A percentile compares a stretch with the other conserved stretches of the same genome.
These are phyloP conservation scores for Nadsonia fulvescens DNA, from an alignment of 805 yeast species.

Conservation along the genomic window DNA sequence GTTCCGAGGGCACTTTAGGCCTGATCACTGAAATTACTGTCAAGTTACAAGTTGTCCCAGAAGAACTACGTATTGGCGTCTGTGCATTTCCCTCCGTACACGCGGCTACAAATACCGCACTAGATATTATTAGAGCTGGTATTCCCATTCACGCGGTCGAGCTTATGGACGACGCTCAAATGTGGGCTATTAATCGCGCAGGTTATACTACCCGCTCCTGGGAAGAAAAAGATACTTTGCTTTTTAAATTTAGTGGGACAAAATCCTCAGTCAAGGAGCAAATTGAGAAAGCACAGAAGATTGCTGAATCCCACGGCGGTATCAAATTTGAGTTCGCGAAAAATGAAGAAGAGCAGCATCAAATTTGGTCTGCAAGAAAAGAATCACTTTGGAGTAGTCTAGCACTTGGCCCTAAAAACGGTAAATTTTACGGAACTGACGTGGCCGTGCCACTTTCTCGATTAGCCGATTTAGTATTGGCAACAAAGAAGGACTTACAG, in stretches of 20 bases:
- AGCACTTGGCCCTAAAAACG: slow-evolving; percentile 42
- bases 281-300: slow-evolving; percentile 27
- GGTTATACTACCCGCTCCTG: slow-evolving; percentile 35
- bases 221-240: slow-evolving; percentile 41
- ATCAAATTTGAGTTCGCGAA: slow-evolving; percentile 43
- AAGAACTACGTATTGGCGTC: slow-evolving; percentile 46
- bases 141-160: slow-evolving; percentile 60
- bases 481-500: slow-evolving; percentile 41
- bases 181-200: slow-evolving; percentile 43
- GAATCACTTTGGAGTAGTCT: slow-evolving; percentile 47
- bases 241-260: slow-evolving; percentile 47
- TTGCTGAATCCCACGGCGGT: slow-evolving; percentile 38
- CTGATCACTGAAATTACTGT: slow-evolving; percentile 63
- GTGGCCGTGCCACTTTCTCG: slow-evolving; percentile 67
- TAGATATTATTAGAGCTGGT: slow-evolving; percentile 42
- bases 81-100: slow-evolving; percentile 48
- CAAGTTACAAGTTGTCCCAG: slow-evolving; percentile 48
- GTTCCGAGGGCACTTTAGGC: slow-evolving; percentile 69
- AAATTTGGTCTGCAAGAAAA: slow-evolving; percentile 63
- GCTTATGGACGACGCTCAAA: slow-evolving; percentile 52
- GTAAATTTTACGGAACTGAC: slow-evolving; percentile 58
- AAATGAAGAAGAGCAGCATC: slow-evolving; percentile 39
- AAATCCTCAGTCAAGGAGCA: slow-evolving; percentile 25
- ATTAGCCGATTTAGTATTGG: slow-evolving; percentile 43
- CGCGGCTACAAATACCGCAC: slow-evolving; percentile 57